Evolutionary conservation across 2,329 filamentous ascomycete genomes (phyloP).

Genomic region (Neonectria faginata): DNA sequence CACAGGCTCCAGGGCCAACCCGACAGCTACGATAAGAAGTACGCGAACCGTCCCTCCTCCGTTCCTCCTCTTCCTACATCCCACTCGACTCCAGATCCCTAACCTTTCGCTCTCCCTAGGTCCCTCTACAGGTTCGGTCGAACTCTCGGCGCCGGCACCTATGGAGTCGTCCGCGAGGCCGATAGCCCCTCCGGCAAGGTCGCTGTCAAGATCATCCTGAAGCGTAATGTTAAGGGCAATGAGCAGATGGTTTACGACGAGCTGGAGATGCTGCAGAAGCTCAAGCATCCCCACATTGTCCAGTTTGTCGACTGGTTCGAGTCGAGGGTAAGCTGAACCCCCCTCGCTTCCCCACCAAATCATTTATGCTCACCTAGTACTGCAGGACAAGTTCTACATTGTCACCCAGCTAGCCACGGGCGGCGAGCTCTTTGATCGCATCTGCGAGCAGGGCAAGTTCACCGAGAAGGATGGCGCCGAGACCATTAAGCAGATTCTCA

Average conservation of each 20-base stretch:
- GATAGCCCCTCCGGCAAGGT: conserved; percentile 87
- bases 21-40: conserved; percentile 99
- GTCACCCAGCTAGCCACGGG: conserved; percentile 96
- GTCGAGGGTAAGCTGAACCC: conserved; percentile 76
- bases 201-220: conserved; percentile 98
- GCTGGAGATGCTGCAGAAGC: conserved; percentile 88
- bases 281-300: conserved; percentile 96
- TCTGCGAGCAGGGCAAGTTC: conserved; percentile 97
- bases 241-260: conserved; percentile 99
- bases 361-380: conserved; percentile 29
- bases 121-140: conserved; percentile 91
- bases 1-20: conserved; percentile 97
- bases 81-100: conserved; percentile 41
- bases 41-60: conserved; percentile 49
- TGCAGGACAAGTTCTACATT: conserved; percentile 98
- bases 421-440: conserved; percentile 96
- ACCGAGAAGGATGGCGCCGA: conserved; percentile 98
- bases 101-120: conserved; percentile 58
- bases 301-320: conserved; percentile 99
- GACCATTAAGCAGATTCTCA: conserved; percentile 93
- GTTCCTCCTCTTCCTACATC: conserved; percentile 21
- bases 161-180: conserved; percentile 97
- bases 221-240: conserved; percentile 99
- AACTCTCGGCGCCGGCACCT: conserved; percentile 95
- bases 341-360: conserved; percentile 12